A percentile compares a stretch with the other conserved stretches of the same genome.
These are phyloP conservation scores for Candida methanosorbosa DNA, from an alignment of 805 yeast genomes.

Conservation along the genomic window DNA sequence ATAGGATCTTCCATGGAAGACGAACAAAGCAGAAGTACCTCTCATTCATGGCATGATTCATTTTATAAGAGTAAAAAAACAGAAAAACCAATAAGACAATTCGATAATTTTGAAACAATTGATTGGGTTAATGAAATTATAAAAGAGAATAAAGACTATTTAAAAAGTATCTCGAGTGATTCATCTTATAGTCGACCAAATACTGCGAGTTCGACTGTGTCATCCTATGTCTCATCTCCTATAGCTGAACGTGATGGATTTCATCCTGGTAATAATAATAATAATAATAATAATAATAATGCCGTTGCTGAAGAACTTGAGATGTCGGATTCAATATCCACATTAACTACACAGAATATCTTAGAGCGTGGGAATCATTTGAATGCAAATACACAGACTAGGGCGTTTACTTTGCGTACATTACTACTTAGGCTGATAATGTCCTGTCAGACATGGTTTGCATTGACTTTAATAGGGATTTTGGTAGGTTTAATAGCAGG, in stretches of 20 bases:
- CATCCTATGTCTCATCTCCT: not conserved
- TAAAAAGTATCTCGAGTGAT: constrained; percentile 1
- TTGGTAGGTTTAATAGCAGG: constrained; percentile 81
- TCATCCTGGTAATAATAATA: not conserved
- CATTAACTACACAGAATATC: constrained; percentile 5
- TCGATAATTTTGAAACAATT: constrained; percentile 54
- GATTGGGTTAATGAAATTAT: constrained; percentile 64
- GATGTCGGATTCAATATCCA: constrained; percentile 1
- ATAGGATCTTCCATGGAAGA: too few relatives aligned
- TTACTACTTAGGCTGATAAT: constrained; percentile 21
- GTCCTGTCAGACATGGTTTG: constrained; percentile 57
- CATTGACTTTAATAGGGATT: constrained; percentile 67
- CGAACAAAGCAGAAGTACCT: too few relatives aligned
- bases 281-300: not conserved
- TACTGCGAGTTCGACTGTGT: not conserved
- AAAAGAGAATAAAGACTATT: constrained; percentile 30
- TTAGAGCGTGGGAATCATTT: not conserved
- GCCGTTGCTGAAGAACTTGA: not conserved
- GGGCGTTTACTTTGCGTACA: too few relatives aligned
- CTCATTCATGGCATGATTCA: constrained; percentile 19
- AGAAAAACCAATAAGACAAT: constrained; percentile 30
- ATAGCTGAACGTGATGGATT: not conserved
- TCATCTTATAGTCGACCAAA: not conserved
- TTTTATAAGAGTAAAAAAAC: constrained; percentile 8
- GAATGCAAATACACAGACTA: too few relatives aligned